Evolutionary conservation across 805 yeast genomes (phyloP), one percentile per base, ranked within the genome.

Genomic region (Blastobotrys robertii): DNA sequence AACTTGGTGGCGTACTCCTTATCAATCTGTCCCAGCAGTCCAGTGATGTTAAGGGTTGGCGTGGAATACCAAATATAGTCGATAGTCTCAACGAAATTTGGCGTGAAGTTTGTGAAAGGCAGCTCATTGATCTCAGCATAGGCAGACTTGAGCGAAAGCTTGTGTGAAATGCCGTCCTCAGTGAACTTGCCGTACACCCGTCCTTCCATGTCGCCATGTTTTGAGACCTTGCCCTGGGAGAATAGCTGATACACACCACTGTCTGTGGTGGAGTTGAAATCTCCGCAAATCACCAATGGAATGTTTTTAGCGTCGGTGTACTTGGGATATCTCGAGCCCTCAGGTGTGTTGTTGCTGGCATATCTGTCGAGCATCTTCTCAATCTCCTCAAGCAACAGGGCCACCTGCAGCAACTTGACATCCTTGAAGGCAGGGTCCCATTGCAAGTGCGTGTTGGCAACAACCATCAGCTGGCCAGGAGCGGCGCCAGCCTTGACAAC

Each of bases 401-500:
- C 97, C 44, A 84, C 92, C 68, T 92, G 98, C 66, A 92, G 81
- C 2, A 97, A 78, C 63, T 92, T 92, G 44, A 92, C 99, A 65
- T 92, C 99, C 59, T 85, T 85, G 58, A 80, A 84, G 39, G 84
- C 85, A 3, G 98, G 98, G 67, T 92, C 97, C 97, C 98, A 92
- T 62, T 90, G 97, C 61, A 92, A 75, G 70, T 92, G 99, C 0
- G 97, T 90, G 56, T 87, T 90, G 3, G 84, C 87, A 31, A 86
- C 69, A 51, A 84, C 70, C 32, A 90, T 64, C 49, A 74, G 73
- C 58, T 81, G 83, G 12, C 88, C 86, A 13, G 39, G 39, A 4
- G 88, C 76, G 25, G 25, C 25, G 25, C 25, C 25, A 19, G 25
- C 25, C 43, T 72, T 73, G 30, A 69, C 61, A 56, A 84, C 92